Conservation (phyloP, 2,329 filamentous ascomycete genomes). For the Phaeosphaeriaceae sp. region DNA sequence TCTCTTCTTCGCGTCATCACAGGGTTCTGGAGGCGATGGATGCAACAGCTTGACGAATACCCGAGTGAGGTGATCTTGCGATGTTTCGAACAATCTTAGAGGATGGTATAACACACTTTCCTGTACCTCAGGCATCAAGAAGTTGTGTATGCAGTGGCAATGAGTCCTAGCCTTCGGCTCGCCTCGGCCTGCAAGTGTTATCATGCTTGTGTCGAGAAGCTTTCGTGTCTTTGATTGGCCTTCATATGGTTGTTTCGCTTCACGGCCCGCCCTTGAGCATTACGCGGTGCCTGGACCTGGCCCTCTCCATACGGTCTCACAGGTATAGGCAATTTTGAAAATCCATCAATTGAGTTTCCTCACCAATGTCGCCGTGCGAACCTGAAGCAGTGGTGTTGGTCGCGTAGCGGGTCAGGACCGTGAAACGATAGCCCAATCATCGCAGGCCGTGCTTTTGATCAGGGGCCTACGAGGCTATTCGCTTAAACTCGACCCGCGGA, state of each 20-base stretch:
- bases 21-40: background rate
- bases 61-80: background rate
- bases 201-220: slow-evolving; percentile 2
- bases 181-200: slow-evolving; percentile 15
- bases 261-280: slow-evolving; percentile 22
- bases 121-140: background rate
- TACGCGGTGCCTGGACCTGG: slow-evolving; percentile 5
- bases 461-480: slow-evolving; percentile 17
- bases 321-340: background rate
- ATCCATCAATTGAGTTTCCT: background rate
- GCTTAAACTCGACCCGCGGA: slow-evolving; percentile 9
- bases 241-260: slow-evolving; percentile 27
- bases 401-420: slow-evolving; percentile 21
- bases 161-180: slow-evolving; percentile 7
- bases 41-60: background rate
- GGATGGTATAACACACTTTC: background rate
- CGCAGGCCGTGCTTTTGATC: slow-evolving; percentile 10
- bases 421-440: slow-evolving; percentile 34
- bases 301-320: background rate
- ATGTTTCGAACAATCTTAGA: too few species aligned
- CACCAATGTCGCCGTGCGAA: slow-evolving; percentile 6
- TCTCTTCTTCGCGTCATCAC: slow-evolving; percentile 7
- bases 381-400: slow-evolving; percentile 10
- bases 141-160: background rate
- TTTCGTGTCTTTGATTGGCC: slow-evolving; percentile 29